Conservation (phyloP, 257 asterid genomes). For the Henckelia pumila region DNA sequence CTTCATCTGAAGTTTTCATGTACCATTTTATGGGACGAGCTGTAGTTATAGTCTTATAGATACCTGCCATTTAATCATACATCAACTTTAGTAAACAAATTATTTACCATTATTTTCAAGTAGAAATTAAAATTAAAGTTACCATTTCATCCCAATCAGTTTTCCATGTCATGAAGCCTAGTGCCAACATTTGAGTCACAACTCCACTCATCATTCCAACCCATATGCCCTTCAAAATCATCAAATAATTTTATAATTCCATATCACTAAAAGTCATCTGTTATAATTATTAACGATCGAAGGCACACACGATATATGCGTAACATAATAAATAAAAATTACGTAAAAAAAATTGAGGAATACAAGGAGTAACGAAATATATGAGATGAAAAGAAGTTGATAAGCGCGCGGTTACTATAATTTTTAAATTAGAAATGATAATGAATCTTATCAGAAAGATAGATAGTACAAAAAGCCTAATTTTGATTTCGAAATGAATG, state of each 20-base stretch:
- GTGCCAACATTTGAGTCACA: conserved; percentile 44
- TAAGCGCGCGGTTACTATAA: too few relatives aligned
- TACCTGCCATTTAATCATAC: conserved; percentile 17
- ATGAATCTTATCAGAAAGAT: too few relatives aligned
- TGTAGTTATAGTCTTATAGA: conserved; percentile 20
- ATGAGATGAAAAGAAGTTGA: too few relatives aligned
- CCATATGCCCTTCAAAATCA: conserved; percentile 63
- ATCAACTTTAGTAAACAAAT: neutral
- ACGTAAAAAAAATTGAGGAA: too few relatives aligned
- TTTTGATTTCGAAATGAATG: too few relatives aligned
- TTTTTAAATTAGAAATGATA: too few relatives aligned
- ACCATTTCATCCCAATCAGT: conserved; percentile 75
- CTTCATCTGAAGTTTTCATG: conserved; percentile 42
- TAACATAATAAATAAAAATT: too few relatives aligned
- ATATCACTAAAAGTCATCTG: too few relatives aligned
- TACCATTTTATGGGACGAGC: conserved; percentile 36
- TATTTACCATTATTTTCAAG: neutral
- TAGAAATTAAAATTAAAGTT: conserved; percentile 4
- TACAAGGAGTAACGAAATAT: too few relatives aligned
- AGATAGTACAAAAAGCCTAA: too few relatives aligned
- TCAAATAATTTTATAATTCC: neutral
- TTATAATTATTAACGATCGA: too few relatives aligned
- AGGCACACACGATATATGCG: too few relatives aligned
- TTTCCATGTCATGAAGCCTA: conserved; percentile 61
- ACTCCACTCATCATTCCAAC: conserved; percentile 66